phyloP scores from a whole-genome alignment of 495 filamentous ascomycete species.

The Tetracladium setigerum region DNA sequence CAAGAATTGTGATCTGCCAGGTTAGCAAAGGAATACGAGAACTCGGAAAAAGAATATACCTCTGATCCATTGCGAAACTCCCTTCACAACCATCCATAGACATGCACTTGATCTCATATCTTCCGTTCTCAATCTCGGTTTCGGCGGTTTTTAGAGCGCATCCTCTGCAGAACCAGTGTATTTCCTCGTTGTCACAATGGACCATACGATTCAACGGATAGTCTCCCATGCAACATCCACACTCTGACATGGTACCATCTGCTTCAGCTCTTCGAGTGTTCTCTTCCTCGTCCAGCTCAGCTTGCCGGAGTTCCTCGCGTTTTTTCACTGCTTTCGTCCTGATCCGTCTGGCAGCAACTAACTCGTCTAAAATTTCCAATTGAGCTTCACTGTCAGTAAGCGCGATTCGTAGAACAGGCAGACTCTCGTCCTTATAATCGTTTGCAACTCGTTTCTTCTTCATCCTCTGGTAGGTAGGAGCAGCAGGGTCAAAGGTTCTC shows the following conservation, averaged over 20 bases:
- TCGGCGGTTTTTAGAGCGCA: slow-evolving; percentile 62
- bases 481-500: slow-evolving; percentile 20
- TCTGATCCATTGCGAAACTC: slow-evolving; percentile 37
- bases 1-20: slow-evolving; percentile 38
- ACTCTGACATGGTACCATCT: slow-evolving; percentile 48
- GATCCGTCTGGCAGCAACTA: slow-evolving; percentile 11
- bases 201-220: slow-evolving; percentile 57
- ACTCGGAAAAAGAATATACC: slow-evolving; percentile 15
- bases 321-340: slow-evolving; percentile 16
- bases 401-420: background rate
- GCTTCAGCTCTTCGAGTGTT: slow-evolving; percentile 36
- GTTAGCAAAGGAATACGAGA: slow-evolving; percentile 2
- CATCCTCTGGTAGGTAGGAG: slow-evolving; percentile 27
- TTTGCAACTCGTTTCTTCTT: slow-evolving; percentile 20
- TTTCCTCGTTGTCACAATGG: slow-evolving; percentile 46
- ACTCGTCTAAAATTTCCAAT: slow-evolving; percentile 9
- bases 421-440: slow-evolving; percentile 1
- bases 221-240: slow-evolving; percentile 64
- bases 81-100: slow-evolving; percentile 37
- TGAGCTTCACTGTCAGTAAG: background rate
- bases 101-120: slow-evolving; percentile 51
- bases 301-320: slow-evolving; percentile 6
- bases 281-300: slow-evolving; percentile 30
- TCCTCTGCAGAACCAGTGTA: slow-evolving; percentile 62
- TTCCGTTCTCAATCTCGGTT: slow-evolving; percentile 53